These are phyloP conservation scores for Ciborinia camelliae DNA, from an alignment of 2,329 filamentous ascomycete species.

Conservation along the genomic window DNA sequence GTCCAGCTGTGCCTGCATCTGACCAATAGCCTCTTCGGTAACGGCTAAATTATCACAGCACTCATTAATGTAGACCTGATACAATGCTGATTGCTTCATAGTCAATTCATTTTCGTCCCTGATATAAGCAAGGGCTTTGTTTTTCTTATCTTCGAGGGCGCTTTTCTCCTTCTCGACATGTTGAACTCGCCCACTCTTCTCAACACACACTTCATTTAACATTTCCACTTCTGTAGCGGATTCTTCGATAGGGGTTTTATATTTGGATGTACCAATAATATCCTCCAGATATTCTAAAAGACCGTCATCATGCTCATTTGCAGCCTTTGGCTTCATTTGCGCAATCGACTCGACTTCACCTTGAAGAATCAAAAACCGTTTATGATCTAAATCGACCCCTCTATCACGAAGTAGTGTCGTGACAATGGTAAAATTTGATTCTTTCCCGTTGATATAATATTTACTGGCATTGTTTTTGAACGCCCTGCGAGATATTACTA, in stretches of 20 bases:
- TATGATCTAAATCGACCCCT: constrained; percentile 95
- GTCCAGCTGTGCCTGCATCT: constrained; percentile 84
- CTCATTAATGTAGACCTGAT: constrained; percentile 86
- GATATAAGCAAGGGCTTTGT: constrained; percentile 85
- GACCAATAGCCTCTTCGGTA: constrained; percentile 82
- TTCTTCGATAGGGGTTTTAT: constrained; percentile 96
- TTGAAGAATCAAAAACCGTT: constrained; percentile 94
- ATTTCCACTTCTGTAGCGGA: constrained; percentile 84
- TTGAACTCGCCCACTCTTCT: constrained; percentile 93
- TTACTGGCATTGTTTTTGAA: constrained; percentile 99
- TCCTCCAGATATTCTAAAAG: constrained; percentile 96
- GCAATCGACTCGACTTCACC: constrained; percentile 98
- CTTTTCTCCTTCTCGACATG: constrained; percentile 98
- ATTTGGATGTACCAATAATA: constrained; percentile 98
- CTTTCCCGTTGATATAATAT: constrained; percentile 91
- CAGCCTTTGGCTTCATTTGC: constrained; percentile 97
- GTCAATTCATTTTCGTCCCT: constrained; percentile 90
- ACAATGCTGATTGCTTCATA: constrained; percentile 84
- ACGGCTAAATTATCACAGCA: constrained; percentile 86
- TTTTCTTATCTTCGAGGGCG: constrained; percentile 90
- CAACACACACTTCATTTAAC: constrained; percentile 89
- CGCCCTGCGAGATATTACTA: constrained; percentile 85
- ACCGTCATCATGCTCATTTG: constrained; percentile 92
- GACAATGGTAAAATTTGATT: constrained; percentile 88
- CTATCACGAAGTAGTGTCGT: constrained; percentile 81